A percentile compares a stretch with the other conserved stretches of the same genome.
phyloP scores from a whole-genome alignment of 2,329 filamentous ascomycete genomes.

The Myriosclerotinia curreyana region DNA sequence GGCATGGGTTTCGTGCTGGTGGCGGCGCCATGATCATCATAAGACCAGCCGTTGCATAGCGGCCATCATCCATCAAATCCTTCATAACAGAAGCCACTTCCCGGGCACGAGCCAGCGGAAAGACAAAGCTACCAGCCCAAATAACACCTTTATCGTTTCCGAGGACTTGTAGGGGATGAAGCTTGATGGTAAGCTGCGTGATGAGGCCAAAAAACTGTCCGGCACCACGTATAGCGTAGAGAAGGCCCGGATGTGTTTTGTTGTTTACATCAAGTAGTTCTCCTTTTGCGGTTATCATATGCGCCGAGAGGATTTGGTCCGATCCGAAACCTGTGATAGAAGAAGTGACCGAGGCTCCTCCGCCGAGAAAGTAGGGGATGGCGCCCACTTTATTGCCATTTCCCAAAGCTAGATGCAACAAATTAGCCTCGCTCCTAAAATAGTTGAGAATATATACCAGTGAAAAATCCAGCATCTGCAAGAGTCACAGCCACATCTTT shows the following conservation, averaged over 20 bases:
- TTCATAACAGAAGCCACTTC: slow-evolving; percentile 35
- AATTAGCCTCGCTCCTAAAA: no score
- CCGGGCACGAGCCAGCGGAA: slow-evolving; percentile 33
- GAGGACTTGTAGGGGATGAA: slow-evolving; percentile 27
- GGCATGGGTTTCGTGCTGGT: slow-evolving; percentile 10
- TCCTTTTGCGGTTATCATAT: no score
- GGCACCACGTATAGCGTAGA: slow-evolving; percentile 38
- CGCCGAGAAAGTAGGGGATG: no score
- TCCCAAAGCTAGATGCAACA: no score
- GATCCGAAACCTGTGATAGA: no score
- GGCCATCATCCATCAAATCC: slow-evolving; percentile 15
- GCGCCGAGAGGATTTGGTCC: no score
- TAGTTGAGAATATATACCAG: no score
- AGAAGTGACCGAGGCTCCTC: no score
- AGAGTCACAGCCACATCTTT: no score
- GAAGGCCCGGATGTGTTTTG: slow-evolving; percentile 26
- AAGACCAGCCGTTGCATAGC: slow-evolving; percentile 14
- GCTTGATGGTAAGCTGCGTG: slow-evolving; percentile 34
- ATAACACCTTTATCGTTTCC: slow-evolving; percentile 27
- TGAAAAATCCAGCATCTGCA: no score
- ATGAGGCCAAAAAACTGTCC: slow-evolving; percentile 39
- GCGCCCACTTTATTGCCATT: no score
- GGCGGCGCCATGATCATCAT: slow-evolving; percentile 23
- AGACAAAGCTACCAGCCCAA: slow-evolving; percentile 38
- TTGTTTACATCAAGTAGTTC: no score